Evolutionary conservation across 1,139 yeast genomes (phyloP), one percentile per base, ranked within the genome.

Genomic region (Protomyces arabidopsidicola): DNA sequence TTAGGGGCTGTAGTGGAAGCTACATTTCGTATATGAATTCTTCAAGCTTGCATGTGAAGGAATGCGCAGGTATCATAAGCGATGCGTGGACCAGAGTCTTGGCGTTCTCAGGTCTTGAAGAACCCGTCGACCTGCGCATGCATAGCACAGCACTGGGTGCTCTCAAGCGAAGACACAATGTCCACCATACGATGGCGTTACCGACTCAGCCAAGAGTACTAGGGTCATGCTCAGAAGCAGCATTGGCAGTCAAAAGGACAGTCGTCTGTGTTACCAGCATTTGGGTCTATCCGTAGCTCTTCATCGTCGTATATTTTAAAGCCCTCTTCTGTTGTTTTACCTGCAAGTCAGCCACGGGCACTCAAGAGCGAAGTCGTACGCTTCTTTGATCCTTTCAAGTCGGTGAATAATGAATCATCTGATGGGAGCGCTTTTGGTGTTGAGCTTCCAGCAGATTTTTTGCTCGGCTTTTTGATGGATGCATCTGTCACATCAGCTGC

Each of bases 231-330:
- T 42, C 22, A 42, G 2, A 42, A 42, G 48, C 48, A 42, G 48
- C 65, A 63, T 14, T 51, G 39, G 45, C 65, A 63, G 39, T 63
- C 65, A 27, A 63, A 63, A 6, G 65, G 65, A 27, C 65, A 63
- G 8, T 53, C 55, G 42, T 55, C 63, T 14, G 65, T 63, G 48
- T 39, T 55, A 27, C 65, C 65, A 9, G 63, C 63, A 35, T 53
- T 54, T 35, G 57, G 56, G 16, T 55, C 60, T 16, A 63, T 54
- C 18, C 53, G 31, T 27, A 63, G 54, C 34, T 63, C 65, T 22
- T 63, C 65, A n/a, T 59, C 64, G 31, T 58, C 60, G 57, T 63
- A 63, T 14, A 63, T 63, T 16, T 42, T 48, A 53, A 54, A 63
- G 9, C 65, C 65, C 50, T 63, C 65, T 35, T 63, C 65, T 14